Evolutionary conservation across 441 rosid species (phyloP), one percentile per base, ranked within the genome.

Genomic region (Aquilaria agallochum): DNA sequence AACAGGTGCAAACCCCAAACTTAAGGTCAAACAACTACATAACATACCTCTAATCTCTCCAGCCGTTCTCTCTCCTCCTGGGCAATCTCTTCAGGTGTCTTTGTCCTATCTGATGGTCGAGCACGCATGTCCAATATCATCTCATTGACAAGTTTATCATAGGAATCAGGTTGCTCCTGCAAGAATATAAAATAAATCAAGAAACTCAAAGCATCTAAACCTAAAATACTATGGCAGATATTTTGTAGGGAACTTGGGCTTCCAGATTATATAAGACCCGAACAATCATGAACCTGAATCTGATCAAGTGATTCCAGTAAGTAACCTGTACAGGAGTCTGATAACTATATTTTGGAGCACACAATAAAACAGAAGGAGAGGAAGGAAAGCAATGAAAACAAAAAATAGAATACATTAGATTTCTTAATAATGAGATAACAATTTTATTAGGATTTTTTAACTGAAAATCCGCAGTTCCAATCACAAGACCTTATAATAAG

Each of bases 41-140:
- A 42, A 64, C 51, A 75, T 86, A 89, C 99, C 95, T 94, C 97
- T 59, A 89, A 76, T 58, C 44, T 76, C 72, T 80, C 88, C 47
- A 89, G 72, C n/a, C 78, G 85, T 74, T 91, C 96, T 74, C 83
- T 78, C 74, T 91, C 93, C 59, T 80, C 85, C 71, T 89, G 94
- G 27, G 96, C 97, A 84, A 87, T 83, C 82, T 94, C 99, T 71
- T 94, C 97, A 13, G 88, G 82, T 51, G 94, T 87, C 83, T 91
- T 91, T 54, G 83, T 87, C 76, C 96, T 83, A 59, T 90, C 96
- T 48, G 96, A 80, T 34, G 97, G 87, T 45, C 75, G 84, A 72
- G 92, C 95, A 58, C 95, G 95, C 61, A 77, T 80, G 58, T 89
- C 97, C 70, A 82, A 60, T 42, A 77, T 63, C 92, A 89, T 75